Evolutionary conservation across 257 asterid species (phyloP), one percentile per base, ranked within the genome.

Genomic region (Eustoma russellianum): DNA sequence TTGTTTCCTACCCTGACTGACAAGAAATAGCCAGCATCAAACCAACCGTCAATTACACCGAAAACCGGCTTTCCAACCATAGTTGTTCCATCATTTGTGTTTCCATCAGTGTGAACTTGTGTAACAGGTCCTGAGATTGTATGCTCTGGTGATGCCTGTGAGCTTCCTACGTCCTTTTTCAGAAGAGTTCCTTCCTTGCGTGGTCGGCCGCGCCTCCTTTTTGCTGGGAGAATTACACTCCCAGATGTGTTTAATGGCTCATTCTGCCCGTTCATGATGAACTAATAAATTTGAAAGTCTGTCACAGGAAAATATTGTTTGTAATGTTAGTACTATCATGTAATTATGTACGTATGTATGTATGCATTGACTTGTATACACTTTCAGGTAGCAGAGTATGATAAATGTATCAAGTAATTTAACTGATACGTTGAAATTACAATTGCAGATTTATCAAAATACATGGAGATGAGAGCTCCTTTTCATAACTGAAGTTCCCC

Each of bases 121-220:
- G 45, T 55, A 41, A 47, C 57, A 7, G 43, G 52, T 33, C 35
- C 63, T 30, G 70, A 59, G 2, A 61, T 66, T 30, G 53, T 19
- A 11, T 75, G 67, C 17, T 65, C 63, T 33, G 62, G 18, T 6
- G 72, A 66, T 19, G 35, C 58, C 19, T 57, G 68, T 17, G 69
- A 59, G 75, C 53, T 65, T 65, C 66, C 56, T 38, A 64, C 75
- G 47, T 53, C 57, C 43, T 41, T 53, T 19, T 62, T 70, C 24
- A 51, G 55, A 15, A 69, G 52, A 43, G 60, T 72, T 45, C 69
- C 85, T 59, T 89, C 90, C 66, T 85, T 85, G 5, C 94, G 83
- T 0, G 94, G 97, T 3, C 90, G 87, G 19, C 94, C 95, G 10
- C 97, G 92, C 61, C 68, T 79, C 34, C 95, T 77, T 69, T 81